Conservation (phyloP, 331 rosid genomes). For the Acacia concinna region DNA sequence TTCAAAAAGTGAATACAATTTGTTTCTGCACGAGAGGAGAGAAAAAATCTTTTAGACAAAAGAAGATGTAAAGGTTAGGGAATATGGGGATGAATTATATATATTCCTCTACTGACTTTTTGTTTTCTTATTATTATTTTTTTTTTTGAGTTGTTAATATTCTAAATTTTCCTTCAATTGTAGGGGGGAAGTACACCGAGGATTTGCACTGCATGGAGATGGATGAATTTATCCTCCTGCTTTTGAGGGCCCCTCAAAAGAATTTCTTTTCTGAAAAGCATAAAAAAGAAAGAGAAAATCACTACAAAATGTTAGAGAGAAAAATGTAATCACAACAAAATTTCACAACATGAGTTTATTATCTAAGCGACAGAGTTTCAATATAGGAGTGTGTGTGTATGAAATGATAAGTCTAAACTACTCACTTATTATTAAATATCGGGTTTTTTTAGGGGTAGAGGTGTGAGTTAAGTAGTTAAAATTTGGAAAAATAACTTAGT, state of each 20-base stretch:
- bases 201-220: conserved; percentile 34
- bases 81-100: not conserved
- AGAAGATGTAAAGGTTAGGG: not conserved
- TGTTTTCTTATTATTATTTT: no score
- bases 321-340: no score
- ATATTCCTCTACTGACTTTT: not conserved
- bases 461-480: not conserved
- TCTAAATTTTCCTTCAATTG: conserved; percentile 28
- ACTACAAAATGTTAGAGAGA: not conserved
- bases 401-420: no score
- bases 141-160: not conserved
- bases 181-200: conserved; percentile 39
- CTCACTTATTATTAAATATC: no score
- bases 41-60: not conserved
- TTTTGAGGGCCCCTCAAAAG: conserved; percentile 36
- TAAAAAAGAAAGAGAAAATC: no score
- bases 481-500: not conserved
- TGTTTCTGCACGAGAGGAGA: not conserved
- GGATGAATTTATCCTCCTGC: conserved; percentile 34
- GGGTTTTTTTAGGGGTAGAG: no score
- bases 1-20: not conserved
- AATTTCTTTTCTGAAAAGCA: not conserved
- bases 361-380: no score
- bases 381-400: no score
- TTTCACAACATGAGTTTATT: no score